These are phyloP conservation scores for Fusarium mexicanum DNA, from an alignment of 2,329 filamentous ascomycete species.

Conservation along the genomic window DNA sequence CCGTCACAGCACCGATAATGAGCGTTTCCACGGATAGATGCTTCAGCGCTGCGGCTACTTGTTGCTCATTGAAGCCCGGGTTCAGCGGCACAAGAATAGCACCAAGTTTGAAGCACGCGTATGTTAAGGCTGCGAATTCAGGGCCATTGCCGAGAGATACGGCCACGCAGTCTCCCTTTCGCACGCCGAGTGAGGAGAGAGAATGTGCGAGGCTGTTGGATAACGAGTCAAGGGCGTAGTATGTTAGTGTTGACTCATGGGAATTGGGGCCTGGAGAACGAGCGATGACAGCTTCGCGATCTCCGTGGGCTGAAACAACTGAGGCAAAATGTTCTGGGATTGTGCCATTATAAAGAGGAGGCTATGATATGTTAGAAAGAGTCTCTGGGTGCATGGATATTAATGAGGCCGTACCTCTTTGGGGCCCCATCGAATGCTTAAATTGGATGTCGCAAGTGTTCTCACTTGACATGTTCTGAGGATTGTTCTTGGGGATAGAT, in stretches of 20 bases:
- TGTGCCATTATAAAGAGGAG: constrained; percentile 72
- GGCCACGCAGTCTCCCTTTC: constrained; percentile 85
- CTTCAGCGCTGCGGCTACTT: constrained; percentile 80
- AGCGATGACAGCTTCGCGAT: constrained; percentile 67
- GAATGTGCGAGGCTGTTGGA: constrained; percentile 82
- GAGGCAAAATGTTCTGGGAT: constrained; percentile 77
- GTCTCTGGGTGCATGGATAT: background rate
- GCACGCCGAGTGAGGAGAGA: constrained; percentile 74
- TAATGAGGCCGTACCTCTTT: constrained; percentile 40
- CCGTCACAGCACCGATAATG: constrained; percentile 87
- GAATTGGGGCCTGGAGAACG: constrained; percentile 54
- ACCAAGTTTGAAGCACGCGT: constrained; percentile 94
- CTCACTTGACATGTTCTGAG: constrained; percentile 20
- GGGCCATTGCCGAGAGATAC: constrained; percentile 86
- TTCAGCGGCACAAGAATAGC: constrained; percentile 94
- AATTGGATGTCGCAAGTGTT: constrained; percentile 29
- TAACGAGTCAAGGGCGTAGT: constrained; percentile 75
- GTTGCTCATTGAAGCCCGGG: constrained; percentile 82
- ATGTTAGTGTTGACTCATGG: constrained; percentile 76
- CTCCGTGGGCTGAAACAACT: constrained; percentile 71
- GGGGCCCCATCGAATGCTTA: constrained; percentile 46
- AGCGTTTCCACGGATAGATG: constrained; percentile 80
- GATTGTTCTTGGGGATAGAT: constrained; percentile 2
- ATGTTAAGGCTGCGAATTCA: constrained; percentile 86
- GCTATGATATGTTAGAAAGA: constrained; percentile 56